A percentile compares a stretch with the other conserved stretches of the same genome.
These are phyloP conservation scores for Oleoguttula mirabilis DNA, from an alignment of 495 filamentous ascomycete species.

Conservation along the genomic window DNA sequence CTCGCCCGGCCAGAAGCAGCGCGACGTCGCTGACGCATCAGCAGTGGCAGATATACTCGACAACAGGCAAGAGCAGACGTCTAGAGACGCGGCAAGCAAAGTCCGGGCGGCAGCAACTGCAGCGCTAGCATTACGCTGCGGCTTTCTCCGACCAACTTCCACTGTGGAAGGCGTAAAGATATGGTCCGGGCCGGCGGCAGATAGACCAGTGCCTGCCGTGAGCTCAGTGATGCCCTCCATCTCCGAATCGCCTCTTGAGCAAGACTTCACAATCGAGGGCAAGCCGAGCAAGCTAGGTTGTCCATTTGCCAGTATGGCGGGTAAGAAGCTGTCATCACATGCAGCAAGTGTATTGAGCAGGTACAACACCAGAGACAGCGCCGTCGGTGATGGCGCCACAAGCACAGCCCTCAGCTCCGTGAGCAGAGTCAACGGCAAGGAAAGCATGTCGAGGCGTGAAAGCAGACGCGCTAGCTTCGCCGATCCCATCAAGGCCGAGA, in stretches of 20 bases:
- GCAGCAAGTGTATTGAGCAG: conserved; percentile 18
- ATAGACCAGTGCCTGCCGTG: conserved; percentile 27
- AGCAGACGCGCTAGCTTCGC: conserved; percentile 14
- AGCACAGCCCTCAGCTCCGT: conserved; percentile 17
- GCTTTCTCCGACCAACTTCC: neutral
- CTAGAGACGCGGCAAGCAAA: neutral
- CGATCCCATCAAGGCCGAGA: conserved; percentile 20
- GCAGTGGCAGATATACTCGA: conserved; percentile 14
- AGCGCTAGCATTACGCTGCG: neutral
- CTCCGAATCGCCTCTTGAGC: conserved; percentile 43
- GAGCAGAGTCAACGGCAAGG: conserved; percentile 12
- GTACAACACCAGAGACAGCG: conserved; percentile 15
- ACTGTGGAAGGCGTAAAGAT: conserved; percentile 25
- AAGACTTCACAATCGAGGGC: conserved; percentile 53
- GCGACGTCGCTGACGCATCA: conserved; percentile 12
- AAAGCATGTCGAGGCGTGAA: conserved; percentile 5
- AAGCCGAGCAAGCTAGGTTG: conserved; percentile 50
- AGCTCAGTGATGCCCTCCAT: conserved; percentile 32
- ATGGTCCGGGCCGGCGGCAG: conserved; percentile 33
- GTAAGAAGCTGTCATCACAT: conserved; percentile 17
- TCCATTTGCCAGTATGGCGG: conserved; percentile 39
- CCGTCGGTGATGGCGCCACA: conserved; percentile 31
- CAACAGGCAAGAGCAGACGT: conserved; percentile 7
- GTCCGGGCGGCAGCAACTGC: neutral
- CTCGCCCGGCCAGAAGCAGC: conserved; percentile 14